These are phyloP conservation scores for Globisporangium iwayamae DNA, from an alignment of 352 stramenopile species.

Conservation along the genomic window DNA sequence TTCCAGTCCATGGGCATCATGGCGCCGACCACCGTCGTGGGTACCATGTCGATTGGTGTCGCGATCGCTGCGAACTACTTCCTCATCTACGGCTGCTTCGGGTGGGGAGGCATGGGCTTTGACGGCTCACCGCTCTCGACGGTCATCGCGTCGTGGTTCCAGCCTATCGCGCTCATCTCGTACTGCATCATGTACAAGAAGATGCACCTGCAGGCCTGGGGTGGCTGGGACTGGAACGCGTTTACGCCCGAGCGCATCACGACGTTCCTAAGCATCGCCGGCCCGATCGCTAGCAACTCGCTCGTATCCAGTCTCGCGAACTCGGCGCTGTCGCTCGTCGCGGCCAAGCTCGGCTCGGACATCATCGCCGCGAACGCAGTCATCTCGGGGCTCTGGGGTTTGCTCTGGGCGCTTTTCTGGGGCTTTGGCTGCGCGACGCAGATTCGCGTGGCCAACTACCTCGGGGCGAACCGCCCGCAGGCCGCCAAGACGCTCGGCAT, in stretches of 20 bases:
- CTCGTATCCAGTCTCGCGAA: conserved; percentile 74
- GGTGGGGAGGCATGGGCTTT: conserved; percentile 63
- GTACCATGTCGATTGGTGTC: conserved; percentile 60
- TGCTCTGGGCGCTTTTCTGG: conserved; percentile 79
- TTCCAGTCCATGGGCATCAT: conserved; percentile 85
- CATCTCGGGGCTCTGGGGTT: conserved; percentile 58
- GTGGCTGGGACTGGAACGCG: conserved; percentile 53
- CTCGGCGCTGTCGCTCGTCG: conserved; percentile 63
- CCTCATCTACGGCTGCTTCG: conserved; percentile 53
- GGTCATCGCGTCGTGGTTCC: conserved; percentile 78
- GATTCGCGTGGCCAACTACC: conserved; percentile 72
- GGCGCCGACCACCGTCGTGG: conserved; percentile 65
- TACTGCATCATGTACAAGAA: conserved; percentile 78
- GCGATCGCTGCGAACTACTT: conserved; percentile 63
- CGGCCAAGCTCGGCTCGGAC: conserved; percentile 65
- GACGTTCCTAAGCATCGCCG: conserved; percentile 66
- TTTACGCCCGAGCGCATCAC: conserved; percentile 59
- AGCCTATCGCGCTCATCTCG: conserved; percentile 65
- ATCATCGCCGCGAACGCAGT: conserved; percentile 77
- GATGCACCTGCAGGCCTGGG: conserved; percentile 68
- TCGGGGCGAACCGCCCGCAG: conserved; percentile 64
- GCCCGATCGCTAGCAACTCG: conserved; percentile 58
- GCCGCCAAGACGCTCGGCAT: conserved; percentile 55
- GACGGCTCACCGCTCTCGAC: conserved; percentile 73
- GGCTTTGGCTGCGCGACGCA: conserved; percentile 76